These are phyloP conservation scores for Psidium friedrichsthalianum DNA, from an alignment of 345 rosid species.

Conservation along the genomic window DNA sequence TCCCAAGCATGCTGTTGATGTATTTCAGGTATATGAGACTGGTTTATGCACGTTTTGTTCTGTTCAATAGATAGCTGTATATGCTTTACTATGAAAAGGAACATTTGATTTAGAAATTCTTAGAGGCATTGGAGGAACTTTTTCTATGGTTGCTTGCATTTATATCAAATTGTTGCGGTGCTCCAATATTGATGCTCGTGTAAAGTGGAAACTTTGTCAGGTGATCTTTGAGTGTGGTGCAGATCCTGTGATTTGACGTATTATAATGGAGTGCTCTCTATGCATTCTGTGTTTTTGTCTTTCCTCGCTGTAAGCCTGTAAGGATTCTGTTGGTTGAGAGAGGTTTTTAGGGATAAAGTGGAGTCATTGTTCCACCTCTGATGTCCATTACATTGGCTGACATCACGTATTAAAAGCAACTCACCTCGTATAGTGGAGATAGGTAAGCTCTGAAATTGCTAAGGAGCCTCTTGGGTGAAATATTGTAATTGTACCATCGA, in stretches of 20 bases:
- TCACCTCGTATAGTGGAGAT: background rate
- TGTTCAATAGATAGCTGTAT: background rate
- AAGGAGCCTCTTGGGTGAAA: background rate
- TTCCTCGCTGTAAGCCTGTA: background rate
- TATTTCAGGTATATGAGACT: background rate
- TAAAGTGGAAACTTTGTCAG: background rate
- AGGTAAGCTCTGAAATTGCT: background rate
- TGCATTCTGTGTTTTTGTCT: background rate
- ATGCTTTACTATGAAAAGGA: background rate
- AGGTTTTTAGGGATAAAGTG: background rate
- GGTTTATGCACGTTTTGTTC: background rate
- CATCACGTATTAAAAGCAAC: background rate
- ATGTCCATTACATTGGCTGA: background rate
- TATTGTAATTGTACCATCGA: background rate
- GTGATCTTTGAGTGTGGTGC: background rate
- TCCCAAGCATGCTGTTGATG: background rate
- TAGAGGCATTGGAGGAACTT: background rate
- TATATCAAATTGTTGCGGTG: background rate
- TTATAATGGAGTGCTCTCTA: background rate
- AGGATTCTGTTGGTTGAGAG: background rate
- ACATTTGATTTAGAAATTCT: background rate
- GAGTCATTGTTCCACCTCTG: background rate
- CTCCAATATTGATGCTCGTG: background rate
- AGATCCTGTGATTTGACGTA: background rate
- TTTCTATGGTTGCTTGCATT: background rate